Evolutionary conservation across 2,329 filamentous ascomycete genomes (phyloP).

Genomic region (Xylariaceae sp.): DNA sequence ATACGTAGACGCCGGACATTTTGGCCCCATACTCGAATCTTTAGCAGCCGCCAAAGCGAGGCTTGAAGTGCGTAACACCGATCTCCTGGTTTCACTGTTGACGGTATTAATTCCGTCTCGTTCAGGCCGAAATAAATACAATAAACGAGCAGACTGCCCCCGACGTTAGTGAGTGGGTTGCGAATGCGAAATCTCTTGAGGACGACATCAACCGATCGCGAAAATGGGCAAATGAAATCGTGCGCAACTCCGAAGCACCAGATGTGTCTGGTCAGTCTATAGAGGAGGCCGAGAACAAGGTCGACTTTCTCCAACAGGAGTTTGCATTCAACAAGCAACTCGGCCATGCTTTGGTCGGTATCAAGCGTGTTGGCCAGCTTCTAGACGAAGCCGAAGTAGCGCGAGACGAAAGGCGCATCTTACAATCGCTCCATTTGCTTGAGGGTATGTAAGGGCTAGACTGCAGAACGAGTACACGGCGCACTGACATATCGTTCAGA

Average conservation of each 20-base stretch:
- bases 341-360: conserved; percentile 43
- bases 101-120: conserved; percentile 8
- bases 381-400: conserved; percentile 57
- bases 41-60: conserved; percentile 40
- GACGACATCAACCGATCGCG: conserved; percentile 79
- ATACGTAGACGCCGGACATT: conserved; percentile 32
- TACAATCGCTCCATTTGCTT: conserved; percentile 53
- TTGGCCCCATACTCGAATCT: conserved; percentile 39
- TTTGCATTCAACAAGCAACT: conserved; percentile 56
- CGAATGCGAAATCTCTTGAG: conserved; percentile 77
- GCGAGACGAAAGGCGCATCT: conserved; percentile 48
- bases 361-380: conserved; percentile 55
- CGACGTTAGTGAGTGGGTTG: conserved; percentile 81
- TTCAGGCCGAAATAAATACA: conserved; percentile 63
- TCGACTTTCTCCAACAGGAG: conserved; percentile 53
- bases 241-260: conserved; percentile 66
- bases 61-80: conserved; percentile 37
- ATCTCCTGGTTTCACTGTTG: background rate
- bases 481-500: conserved; percentile 36
- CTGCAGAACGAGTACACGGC: background rate
- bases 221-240: conserved; percentile 72
- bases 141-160: conserved; percentile 72
- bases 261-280: conserved; percentile 49
- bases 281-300: conserved; percentile 48
- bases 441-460: conserved; percentile 41